Conservation (phyloP, 2,329 filamentous ascomycete species). For the Fusarium longipes region DNA sequence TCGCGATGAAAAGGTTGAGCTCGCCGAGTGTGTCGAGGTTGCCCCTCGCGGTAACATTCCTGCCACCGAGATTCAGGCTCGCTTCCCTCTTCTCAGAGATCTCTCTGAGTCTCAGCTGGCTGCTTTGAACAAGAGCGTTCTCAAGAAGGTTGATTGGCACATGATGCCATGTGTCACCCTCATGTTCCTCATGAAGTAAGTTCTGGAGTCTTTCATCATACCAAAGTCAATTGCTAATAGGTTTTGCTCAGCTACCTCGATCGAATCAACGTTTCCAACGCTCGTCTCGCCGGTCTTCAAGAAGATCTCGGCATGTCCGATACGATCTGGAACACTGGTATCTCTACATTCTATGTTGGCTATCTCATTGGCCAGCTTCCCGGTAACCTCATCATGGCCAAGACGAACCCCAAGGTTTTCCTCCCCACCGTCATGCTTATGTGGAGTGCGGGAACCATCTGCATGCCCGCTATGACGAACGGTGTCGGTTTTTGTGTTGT, state of each 20-base stretch:
- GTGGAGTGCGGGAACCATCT: constrained; percentile 56
- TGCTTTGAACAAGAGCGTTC: constrained; percentile 43
- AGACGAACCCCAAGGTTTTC: constrained; percentile 51
- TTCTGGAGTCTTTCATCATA: rapidly evolving
- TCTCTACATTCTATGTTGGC: constrained; percentile 59
- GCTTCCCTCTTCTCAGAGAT: constrained; percentile 40
- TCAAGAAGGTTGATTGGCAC: constrained; percentile 49
- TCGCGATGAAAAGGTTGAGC: background rate
- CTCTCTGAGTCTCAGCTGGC: constrained; percentile 42
- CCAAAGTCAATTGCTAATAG: background rate
- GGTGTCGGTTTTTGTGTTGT: constrained; percentile 46
- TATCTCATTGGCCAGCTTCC: constrained; percentile 60
- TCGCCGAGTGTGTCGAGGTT: constrained; percentile 18
- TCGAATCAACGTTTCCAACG: constrained; percentile 62
- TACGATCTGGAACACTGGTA: constrained; percentile 55
- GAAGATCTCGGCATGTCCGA: constrained; percentile 52
- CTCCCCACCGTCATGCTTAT: constrained; percentile 56
- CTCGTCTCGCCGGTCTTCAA: constrained; percentile 53
- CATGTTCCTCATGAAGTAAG: constrained; percentile 32
- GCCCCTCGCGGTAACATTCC: background rate
- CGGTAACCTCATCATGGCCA: constrained; percentile 59
- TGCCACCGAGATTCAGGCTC: constrained; percentile 43
- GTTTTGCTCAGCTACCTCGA: constrained; percentile 58
- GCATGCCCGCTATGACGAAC: constrained; percentile 55
- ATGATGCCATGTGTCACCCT: constrained; percentile 37